Evolutionary conservation across 495 filamentous ascomycete genomes (phyloP), one percentile per base, ranked within the genome.

Genomic region (Hypoxylon crocopeplum): DNA sequence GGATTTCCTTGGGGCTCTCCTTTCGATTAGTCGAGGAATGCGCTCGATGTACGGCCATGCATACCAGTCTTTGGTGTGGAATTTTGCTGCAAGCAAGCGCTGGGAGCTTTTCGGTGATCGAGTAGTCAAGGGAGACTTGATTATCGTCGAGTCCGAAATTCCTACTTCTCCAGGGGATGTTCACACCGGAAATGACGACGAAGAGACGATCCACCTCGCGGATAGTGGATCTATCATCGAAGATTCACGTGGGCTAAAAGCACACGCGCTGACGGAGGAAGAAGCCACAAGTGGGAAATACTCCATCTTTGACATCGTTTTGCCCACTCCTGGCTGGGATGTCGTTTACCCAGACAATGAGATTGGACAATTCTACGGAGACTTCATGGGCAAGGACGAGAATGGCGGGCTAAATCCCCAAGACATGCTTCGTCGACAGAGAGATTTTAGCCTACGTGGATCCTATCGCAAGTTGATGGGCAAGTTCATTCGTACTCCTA

Each of bases 41-140:
- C 85, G 90, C 12, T 80, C 90, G 29, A 97, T 98, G 90, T 98
- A 98, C 62, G 86, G 95, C 10, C 94, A 98, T 63, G 94, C 95
- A 21, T 97, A 96, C 74, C 94, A 98, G 69, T 93, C 88, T 4
- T 80, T 92, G 7, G 88, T 98, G 7, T 98, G 93, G 93, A 98
- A 98, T 74, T 77, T 80, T 51, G 91, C 86, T 19, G 91, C 82
- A 11, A 86, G 87, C 48, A 86, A 86, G 62, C 88, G 94, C 50
- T 94, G 85, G 89, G 84, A 83, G 33, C 76, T 79, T 15, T 90
- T 85, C 67, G 92, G 88, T 13, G 67, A 76, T 27, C 75, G 79
- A 48, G 88, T 96, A 7, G 79, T 97, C 19, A 86, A 90, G 59
- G 94, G 94, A 7, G 94, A 98, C 66, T 79, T 98, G 1, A 87